phyloP scores from a whole-genome alignment of 164 flowering plant genomes.

The Aristolochia fimbriata region DNA sequence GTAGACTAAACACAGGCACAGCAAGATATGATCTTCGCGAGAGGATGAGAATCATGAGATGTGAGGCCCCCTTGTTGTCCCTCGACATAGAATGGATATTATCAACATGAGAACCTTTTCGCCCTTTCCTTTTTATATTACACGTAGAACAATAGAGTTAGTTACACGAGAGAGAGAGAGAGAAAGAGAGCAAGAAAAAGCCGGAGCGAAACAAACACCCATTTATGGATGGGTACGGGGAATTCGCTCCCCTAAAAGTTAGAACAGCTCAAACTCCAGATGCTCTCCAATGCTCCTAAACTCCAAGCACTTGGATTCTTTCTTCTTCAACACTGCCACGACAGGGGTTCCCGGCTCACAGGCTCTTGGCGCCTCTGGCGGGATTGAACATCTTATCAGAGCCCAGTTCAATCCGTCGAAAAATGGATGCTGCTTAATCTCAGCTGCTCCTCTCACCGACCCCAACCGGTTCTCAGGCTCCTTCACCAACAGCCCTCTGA shows the following conservation, averaged over 20 bases:
- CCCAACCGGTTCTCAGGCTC: constrained; percentile 75
- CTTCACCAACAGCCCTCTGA: constrained; percentile 48
- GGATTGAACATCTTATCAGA: constrained; percentile 57
- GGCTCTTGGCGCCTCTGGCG: constrained; percentile 57
- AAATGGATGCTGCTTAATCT: constrained; percentile 74
- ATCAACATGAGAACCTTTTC: too few relatives aligned
- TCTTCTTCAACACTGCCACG: constrained; percentile 10
- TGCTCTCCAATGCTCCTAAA: constrained; percentile 14
- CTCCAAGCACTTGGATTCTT: constrained; percentile 21
- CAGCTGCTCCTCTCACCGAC: constrained; percentile 68
- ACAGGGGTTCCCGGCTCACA: constrained; percentile 21
- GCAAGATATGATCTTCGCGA: too few relatives aligned
- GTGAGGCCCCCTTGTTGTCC: too few relatives aligned
- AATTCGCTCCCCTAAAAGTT: constrained; percentile 7
- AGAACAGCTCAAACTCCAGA: constrained; percentile 57
- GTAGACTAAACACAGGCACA: too few relatives aligned
- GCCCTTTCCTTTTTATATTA: too few relatives aligned
- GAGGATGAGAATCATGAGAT: too few relatives aligned
- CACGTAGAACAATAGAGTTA: too few relatives aligned
- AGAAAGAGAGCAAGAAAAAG: too few relatives aligned
- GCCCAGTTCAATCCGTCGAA: constrained; percentile 88
- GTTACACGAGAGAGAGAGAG: too few relatives aligned
- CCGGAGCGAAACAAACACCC: too few relatives aligned
- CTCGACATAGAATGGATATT: too few relatives aligned
- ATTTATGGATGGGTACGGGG: too few relatives aligned